These are phyloP conservation scores for Oxyria digyna DNA, from an alignment of 148 eudicot species.

Conservation along the genomic window DNA sequence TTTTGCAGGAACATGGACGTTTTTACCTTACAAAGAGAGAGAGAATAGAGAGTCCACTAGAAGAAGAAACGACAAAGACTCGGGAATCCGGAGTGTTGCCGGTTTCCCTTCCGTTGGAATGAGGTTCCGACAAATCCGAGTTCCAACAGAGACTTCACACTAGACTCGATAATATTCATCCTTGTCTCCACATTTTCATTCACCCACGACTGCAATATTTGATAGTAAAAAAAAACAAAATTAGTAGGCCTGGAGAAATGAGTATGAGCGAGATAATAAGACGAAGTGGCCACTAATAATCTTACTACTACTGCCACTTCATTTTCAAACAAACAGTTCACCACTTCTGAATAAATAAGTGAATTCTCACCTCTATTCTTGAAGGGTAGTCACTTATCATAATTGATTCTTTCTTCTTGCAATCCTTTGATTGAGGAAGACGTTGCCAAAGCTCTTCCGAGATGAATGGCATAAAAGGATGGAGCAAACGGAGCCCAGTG, in stretches of 20 bases:
- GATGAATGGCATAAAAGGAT: constrained; percentile 92
- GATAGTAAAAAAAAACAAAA: not conserved
- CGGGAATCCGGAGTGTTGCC: too few species aligned
- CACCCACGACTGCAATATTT: constrained; percentile 59
- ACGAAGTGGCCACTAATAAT: not conserved
- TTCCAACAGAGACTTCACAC: constrained; percentile 63
- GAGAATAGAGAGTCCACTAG: too few species aligned
- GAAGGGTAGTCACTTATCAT: constrained; percentile 74
- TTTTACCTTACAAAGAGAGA: too few species aligned
- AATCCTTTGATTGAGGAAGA: constrained; percentile 56
- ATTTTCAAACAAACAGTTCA: not conserved
- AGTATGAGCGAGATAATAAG: not conserved
- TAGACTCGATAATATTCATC: constrained; percentile 66
- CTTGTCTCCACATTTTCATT: constrained; percentile 56
- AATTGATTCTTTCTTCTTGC: constrained; percentile 58
- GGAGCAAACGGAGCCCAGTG: constrained; percentile 73
- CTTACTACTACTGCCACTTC: not conserved
- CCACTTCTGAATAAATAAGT: not conserved
- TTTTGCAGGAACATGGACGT: too few species aligned
- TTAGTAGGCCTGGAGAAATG: too few species aligned
- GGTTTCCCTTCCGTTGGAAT: too few species aligned
- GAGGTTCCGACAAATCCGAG: too few species aligned
- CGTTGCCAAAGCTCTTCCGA: constrained; percentile 98
- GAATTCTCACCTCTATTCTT: constrained; percentile 36
- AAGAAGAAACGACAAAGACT: too few species aligned